Evolutionary conservation across 768 basidiomycete genomes (phyloP), one percentile per base, ranked within the genome.

Genomic region (Pisolithus sp.): DNA sequence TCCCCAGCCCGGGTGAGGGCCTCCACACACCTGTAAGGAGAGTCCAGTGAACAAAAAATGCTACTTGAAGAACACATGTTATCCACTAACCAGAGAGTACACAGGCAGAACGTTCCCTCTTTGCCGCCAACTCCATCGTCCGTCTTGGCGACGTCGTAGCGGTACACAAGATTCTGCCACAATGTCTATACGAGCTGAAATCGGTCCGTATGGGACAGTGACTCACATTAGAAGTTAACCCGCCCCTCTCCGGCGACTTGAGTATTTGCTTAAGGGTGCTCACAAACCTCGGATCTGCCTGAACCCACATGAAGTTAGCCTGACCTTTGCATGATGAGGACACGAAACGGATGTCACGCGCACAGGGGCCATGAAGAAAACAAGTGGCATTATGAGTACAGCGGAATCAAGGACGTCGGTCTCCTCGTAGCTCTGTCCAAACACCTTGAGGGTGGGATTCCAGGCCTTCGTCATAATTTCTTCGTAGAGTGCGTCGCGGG

Each of bases 121-220:
- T 95, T 91, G 1, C 94, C 93, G 2, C 95, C 94, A 12, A 97
- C 92, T 7, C 95, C 95, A 59, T 97, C 95, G 52, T 89, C 85
- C 0, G 89, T 83, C 65, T 88, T 88, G 23, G 67, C 71, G 12
- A 88, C 85, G 63, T 98, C 92, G 67, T 97, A 97, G 7, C 94
- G 83, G 63, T 88, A 95, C 6, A 92, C 88, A 9, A 92, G 77
- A 59, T 84, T 85, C 88, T 91, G 57, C n/a, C 20, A 15, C 45
- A 23, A 3, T 4, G 21, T 28, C 7, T 48, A 5, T 17, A 53
- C 13, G 12, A 56, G 15, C 26, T 26, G n/a, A 50, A 34, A 48
- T 43, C 46, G 1, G 2, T 20, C 23, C 23, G 10, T 13, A 26
- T 24, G 10, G 51, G 9, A 23, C 36, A 20, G 12, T 9, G 23